Evolutionary conservation across 371 early-diverging fungal species (phyloP).

Genomic region (Mucor velutinosus): DNA sequence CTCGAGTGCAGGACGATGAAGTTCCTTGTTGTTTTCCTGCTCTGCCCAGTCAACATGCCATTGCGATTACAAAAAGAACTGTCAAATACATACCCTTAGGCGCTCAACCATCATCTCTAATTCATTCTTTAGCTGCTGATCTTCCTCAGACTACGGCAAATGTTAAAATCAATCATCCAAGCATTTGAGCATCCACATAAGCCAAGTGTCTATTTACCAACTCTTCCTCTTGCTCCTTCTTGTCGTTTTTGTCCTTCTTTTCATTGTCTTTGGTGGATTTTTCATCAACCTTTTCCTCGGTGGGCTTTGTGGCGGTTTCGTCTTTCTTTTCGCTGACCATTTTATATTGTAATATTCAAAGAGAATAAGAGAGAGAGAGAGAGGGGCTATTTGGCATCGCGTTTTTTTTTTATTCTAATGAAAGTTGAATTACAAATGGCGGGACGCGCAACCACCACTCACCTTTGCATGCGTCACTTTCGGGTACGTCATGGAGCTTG

Average conservation of each 20-base stretch:
- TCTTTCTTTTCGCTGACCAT: conserved; percentile 33
- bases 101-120: conserved; percentile 93
- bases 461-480: conserved; percentile 4
- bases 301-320: conserved; percentile 14
- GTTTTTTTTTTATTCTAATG: conserved; percentile 3
- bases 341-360: neutral
- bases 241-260: conserved; percentile 43
- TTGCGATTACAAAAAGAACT: neutral
- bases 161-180: neutral
- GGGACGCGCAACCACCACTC: conserved; percentile 18
- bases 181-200: neutral
- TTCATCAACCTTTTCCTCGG: conserved; percentile 26
- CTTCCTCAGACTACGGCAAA: conserved; percentile 88
- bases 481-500: conserved; percentile 2
- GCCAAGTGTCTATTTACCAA: conserved; percentile 29
- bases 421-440: conserved; percentile 1
- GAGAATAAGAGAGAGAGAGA: conserved; percentile 8
- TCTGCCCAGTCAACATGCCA: neutral
- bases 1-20: conserved; percentile 88
- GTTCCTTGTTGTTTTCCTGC: conserved; percentile 71
- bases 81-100: conserved; percentile 61
- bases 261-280: conserved; percentile 27
- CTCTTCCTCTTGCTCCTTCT: conserved; percentile 54
- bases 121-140: conserved; percentile 89
- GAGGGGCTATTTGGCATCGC: conserved; percentile 8